phyloP scores from a whole-genome alignment of 306 rosid species.

The Oxytropis ochrocephala region DNA sequence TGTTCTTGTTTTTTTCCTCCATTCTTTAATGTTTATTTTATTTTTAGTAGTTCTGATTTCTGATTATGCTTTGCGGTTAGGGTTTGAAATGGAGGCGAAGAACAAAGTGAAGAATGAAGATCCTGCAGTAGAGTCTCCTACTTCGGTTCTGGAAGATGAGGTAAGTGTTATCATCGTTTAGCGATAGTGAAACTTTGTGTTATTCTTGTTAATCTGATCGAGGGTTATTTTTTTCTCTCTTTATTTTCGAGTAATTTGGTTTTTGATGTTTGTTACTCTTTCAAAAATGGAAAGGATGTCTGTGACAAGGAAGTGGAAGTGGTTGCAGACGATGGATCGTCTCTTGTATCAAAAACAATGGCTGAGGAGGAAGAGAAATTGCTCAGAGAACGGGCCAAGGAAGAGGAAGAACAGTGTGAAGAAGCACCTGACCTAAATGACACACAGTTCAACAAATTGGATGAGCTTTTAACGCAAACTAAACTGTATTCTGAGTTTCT shows the following conservation, averaged over 20 bases:
- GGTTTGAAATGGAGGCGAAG: conserved; percentile 49
- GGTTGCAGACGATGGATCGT: conserved; percentile 37
- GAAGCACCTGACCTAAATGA: conserved; percentile 42
- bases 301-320: conserved; percentile 34
- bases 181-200: neutral
- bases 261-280: neutral
- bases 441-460: conserved; percentile 70
- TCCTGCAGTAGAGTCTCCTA: conserved; percentile 59
- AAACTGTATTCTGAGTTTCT: conserved; percentile 78
- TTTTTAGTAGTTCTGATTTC: neutral
- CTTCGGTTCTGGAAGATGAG: conserved; percentile 83
- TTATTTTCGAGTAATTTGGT: neutral
- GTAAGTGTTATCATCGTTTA: conserved; percentile 21
- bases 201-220: neutral
- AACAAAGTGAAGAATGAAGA: conserved; percentile 31
- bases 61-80: conserved; percentile 9
- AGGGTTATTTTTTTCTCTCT: neutral
- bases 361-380: conserved; percentile 59
- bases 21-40: neutral
- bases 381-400: conserved; percentile 48
- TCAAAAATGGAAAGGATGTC: conserved; percentile 33
- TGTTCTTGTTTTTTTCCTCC: neutral
- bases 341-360: conserved; percentile 36
- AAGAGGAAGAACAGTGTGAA: conserved; percentile 38
- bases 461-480: conserved; percentile 84